Evolutionary conservation across 495 filamentous ascomycete species (phyloP).

Genomic region (Xylaria castorea): DNA sequence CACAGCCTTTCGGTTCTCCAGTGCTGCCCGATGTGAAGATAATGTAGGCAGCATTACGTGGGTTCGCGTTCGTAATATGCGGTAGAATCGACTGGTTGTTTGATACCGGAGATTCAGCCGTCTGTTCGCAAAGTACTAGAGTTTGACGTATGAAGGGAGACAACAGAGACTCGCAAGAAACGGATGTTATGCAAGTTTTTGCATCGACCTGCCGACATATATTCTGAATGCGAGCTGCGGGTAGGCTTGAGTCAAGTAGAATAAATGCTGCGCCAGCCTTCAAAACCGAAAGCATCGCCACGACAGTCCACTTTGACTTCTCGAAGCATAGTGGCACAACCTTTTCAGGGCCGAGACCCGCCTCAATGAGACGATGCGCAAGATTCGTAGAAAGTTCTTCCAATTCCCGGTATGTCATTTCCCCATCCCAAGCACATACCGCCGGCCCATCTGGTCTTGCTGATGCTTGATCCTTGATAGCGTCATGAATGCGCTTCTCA

Average conservation of each 20-base stretch:
- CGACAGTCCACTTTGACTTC: slow-evolving; percentile 60
- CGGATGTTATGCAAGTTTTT: slow-evolving; percentile 12
- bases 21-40: slow-evolving; percentile 32
- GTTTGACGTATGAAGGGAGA: slow-evolving; percentile 7
- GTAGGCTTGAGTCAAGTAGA: slow-evolving; percentile 48
- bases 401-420: slow-evolving; percentile 62
- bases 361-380: slow-evolving; percentile 48
- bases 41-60: slow-evolving; percentile 56
- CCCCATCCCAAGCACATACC: slow-evolving; percentile 64
- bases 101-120: slow-evolving; percentile 3
- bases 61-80: background rate
- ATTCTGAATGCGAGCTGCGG: slow-evolving; percentile 31
- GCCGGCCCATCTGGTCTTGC: slow-evolving; percentile 40
- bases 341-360: slow-evolving; percentile 55
- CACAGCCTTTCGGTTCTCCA: slow-evolving; percentile 46
- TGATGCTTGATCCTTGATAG: slow-evolving; percentile 42
- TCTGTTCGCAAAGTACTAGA: background rate
- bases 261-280: slow-evolving; percentile 57
- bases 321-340: slow-evolving; percentile 61
- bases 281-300: slow-evolving; percentile 60
- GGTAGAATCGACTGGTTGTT: no score
- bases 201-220: slow-evolving; percentile 19
- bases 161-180: slow-evolving; percentile 9
- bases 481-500: slow-evolving; percentile 48
- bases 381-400: slow-evolving; percentile 55